Evolutionary conservation across 2,329 filamentous ascomycete genomes (phyloP).

Genomic region (Chaetomiaceae sp.): DNA sequence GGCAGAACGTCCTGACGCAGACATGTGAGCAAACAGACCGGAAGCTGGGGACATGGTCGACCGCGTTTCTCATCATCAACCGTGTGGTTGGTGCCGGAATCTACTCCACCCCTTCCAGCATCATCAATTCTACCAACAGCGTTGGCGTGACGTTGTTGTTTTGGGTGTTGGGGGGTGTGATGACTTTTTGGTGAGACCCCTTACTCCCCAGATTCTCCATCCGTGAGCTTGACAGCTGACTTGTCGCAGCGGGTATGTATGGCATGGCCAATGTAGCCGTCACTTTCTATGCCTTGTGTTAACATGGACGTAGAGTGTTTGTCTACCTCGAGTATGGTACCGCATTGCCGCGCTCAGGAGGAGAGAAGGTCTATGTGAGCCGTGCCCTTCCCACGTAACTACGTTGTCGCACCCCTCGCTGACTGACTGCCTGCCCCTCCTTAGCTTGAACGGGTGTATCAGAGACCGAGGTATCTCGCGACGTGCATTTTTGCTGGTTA

Average conservation of each 20-base stretch:
- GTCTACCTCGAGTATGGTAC: constrained; percentile 47
- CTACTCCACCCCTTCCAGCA: constrained; percentile 43
- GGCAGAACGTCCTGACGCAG: background rate
- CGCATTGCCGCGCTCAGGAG: constrained; percentile 41
- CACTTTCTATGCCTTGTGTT: background rate
- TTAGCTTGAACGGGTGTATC: constrained; percentile 32
- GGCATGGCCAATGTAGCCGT: background rate
- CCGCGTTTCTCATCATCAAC: constrained; percentile 43
- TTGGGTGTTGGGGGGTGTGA: constrained; percentile 44
- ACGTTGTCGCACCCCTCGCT: background rate
- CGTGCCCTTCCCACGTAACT: background rate
- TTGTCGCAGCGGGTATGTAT: constrained; percentile 24
- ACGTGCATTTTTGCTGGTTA: constrained; percentile 33
- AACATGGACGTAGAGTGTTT: constrained; percentile 24
- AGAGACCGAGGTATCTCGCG: constrained; percentile 31
- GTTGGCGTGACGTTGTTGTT: constrained; percentile 43
- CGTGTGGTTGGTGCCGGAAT: constrained; percentile 46
- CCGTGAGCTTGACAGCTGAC: constrained; percentile 1
- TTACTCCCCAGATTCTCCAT: background rate
- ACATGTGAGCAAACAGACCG: constrained; percentile 20
- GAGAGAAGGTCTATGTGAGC: constrained; percentile 39
- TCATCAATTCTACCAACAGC: constrained; percentile 40
- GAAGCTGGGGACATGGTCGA: constrained; percentile 30
- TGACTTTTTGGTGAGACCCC: constrained; percentile 40
- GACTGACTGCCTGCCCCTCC: background rate